These are phyloP conservation scores for Theileria annulata DNA, from an alignment of 169 alveolate species.

Conservation along the genomic window DNA sequence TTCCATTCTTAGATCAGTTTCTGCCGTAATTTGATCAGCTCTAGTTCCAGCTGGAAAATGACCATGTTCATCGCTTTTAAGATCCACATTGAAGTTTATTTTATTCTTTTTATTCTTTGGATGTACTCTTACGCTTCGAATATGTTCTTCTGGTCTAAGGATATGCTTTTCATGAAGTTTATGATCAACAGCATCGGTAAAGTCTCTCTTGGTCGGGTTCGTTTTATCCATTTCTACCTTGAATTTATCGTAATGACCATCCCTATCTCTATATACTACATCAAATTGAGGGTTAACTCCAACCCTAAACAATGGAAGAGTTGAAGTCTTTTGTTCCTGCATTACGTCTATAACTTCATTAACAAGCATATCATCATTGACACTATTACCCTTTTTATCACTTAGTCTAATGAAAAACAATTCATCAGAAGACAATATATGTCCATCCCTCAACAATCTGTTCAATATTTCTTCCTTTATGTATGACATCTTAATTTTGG, in stretches of 20 bases:
- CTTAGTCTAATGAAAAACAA: constrained; percentile 35
- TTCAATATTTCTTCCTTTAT: constrained; percentile 51
- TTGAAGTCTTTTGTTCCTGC: constrained; percentile 52
- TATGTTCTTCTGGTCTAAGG: constrained; percentile 38
- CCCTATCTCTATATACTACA: constrained; percentile 42
- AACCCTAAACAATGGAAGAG: constrained; percentile 28
- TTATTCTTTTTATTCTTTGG: constrained; percentile 36
- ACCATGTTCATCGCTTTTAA: constrained; percentile 53
- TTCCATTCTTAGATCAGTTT: constrained; percentile 54
- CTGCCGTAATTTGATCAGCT: constrained; percentile 55
- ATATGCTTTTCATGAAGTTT: constrained; percentile 47
- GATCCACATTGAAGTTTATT: constrained; percentile 22
- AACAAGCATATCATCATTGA: constrained; percentile 32
- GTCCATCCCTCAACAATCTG: constrained; percentile 48
- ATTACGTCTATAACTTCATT: constrained; percentile 37
- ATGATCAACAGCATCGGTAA: constrained; percentile 43
- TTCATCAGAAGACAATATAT: constrained; percentile 51
- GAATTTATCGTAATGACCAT: constrained; percentile 47
- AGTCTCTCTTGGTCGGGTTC: constrained; percentile 53
- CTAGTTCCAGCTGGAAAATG: constrained; percentile 64
- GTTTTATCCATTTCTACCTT: constrained; percentile 37
- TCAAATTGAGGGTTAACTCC: constrained; percentile 40
- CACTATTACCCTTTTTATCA: constrained; percentile 26
- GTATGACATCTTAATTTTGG: constrained; percentile 20
- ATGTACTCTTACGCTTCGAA: constrained; percentile 43